Evolutionary conservation across 495 filamentous ascomycete genomes (phyloP), one percentile per base, ranked within the genome.

Genomic region (Talaromyces liani): DNA sequence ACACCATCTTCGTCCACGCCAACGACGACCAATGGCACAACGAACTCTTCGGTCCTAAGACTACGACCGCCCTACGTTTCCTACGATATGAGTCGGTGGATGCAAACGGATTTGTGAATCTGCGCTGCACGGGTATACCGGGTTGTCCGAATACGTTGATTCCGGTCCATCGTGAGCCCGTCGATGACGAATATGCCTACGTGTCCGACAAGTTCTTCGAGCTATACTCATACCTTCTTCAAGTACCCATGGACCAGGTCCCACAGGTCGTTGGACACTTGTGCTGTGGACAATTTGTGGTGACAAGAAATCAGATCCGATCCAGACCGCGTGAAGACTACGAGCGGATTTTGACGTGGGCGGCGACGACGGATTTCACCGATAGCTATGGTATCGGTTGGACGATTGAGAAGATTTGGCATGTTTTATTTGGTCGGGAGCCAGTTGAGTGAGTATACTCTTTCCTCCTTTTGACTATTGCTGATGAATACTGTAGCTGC

Each of bases 211-310:
- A 66, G 36, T 75, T 79, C 60, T 62, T 72, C 1, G 62, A 71
- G 27, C 69, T 72, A 16, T 79, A 79, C 63, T 67, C 70, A 63
- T 65, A 70, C 2, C 65, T 78, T 0, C 72, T 78, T n/a, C 59
- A 67, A 14, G 72, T 72, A 4, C 29, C 62, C 0, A 14, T 55
- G 6, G 67, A 72, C 0, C 51, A 74, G 16, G 77, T 78, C 0
- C 80, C 79, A 2, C 65, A 67, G 10, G 62, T 66, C 7, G 75
- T 82, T 16, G 79, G 79, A 10, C 75, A 76, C 22, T 70, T 78
- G 18, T 83, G 80, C 66, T 83, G 80, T 58, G 80, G 72, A 0
- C 80, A 83, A 62, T 83, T 83, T 61, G 79, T 76, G 8, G 75
- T 77, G 2, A 77, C 75, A 25, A 72, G 75, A 16, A 71, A 76